Conservation (phyloP, 805 yeast genomes). For the Scheffersomyces lignosus region DNA sequence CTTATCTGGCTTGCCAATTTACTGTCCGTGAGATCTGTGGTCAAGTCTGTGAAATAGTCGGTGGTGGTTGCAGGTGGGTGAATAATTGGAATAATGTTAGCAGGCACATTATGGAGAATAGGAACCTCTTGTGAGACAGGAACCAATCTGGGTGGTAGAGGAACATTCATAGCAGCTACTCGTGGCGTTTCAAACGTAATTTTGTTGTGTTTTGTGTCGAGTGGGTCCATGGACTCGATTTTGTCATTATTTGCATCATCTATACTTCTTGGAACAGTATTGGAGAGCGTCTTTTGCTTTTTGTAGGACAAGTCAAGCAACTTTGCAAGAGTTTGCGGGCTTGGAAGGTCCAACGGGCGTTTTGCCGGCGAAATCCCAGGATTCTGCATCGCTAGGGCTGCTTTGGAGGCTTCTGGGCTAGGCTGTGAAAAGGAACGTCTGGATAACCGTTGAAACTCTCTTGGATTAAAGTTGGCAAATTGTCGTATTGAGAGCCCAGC, state of each 20-base stretch:
- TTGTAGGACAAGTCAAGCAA: conserved; percentile 8
- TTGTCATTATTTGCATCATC: conserved; percentile 2
- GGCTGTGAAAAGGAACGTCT: too few relatives aligned
- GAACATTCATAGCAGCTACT: background rate
- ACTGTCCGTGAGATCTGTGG: conserved; percentile 11
- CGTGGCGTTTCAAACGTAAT: background rate
- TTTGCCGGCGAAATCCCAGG: conserved; percentile 6
- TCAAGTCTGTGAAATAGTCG: conserved; percentile 39
- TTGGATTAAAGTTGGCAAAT: too few relatives aligned
- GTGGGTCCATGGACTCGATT: conserved; percentile 8
- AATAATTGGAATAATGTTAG: conserved; percentile 36
- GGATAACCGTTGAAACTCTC: too few relatives aligned
- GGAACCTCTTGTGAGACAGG: conserved; percentile 11
- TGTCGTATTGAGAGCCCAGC: too few relatives aligned
- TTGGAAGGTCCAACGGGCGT: conserved; percentile 12
- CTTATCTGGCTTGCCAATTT: conserved; percentile 18
- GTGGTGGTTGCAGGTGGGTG: conserved; percentile 24
- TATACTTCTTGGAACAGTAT: conserved; percentile 2
- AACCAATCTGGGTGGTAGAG: conserved; percentile 9
- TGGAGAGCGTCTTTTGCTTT: conserved; percentile 1
- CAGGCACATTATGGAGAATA: conserved; percentile 36
- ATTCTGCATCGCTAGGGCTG: conserved; percentile 2
- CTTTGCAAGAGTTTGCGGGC: conserved; percentile 12
- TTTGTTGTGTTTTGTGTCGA: conserved; percentile 7
- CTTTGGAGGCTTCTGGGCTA: conserved; percentile 1